Conservation (phyloP, 2,329 filamentous ascomycete genomes). For the Exserohilum rostratum region DNA sequence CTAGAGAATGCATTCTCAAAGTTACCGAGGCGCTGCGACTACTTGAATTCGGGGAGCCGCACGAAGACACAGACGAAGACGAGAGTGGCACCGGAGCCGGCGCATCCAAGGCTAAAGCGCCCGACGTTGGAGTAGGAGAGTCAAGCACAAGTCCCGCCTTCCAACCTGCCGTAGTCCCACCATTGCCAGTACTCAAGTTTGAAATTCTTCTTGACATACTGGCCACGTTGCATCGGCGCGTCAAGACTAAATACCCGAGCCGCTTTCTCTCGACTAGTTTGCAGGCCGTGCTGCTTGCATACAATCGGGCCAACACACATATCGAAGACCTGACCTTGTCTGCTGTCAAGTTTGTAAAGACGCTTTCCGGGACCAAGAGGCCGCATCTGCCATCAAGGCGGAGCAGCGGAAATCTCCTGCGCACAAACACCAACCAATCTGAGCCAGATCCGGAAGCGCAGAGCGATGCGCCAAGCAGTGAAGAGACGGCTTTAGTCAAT, state of each 20-base stretch:
- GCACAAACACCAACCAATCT: slow-evolving; percentile 43
- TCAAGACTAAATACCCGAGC: slow-evolving; percentile 78
- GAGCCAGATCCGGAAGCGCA: slow-evolving; percentile 64
- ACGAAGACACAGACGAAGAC: slow-evolving; percentile 62
- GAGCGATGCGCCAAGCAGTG: slow-evolving; percentile 51
- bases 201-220: slow-evolving; percentile 74
- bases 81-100: slow-evolving; percentile 36
- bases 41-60: slow-evolving; percentile 56
- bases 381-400: slow-evolving; percentile 67
- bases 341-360: slow-evolving; percentile 73
- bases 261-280: slow-evolving; percentile 79
- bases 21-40: slow-evolving; percentile 74
- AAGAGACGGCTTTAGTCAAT: slow-evolving; percentile 66
- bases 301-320: slow-evolving; percentile 62
- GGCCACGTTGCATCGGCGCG: slow-evolving; percentile 72
- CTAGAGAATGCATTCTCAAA: slow-evolving; percentile 80
- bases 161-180: slow-evolving; percentile 32
- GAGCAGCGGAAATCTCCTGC: slow-evolving; percentile 56
- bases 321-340: slow-evolving; percentile 70
- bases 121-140: slow-evolving; percentile 37
- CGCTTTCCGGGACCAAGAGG: slow-evolving; percentile 69
- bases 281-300: slow-evolving; percentile 71
- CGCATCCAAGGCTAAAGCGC: slow-evolving; percentile 23
- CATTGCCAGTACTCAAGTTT: slow-evolving; percentile 63
- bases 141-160: slow-evolving; percentile 40